Percentiles rank a stretch among this genome's conserved stretches.
Evolutionary conservation across 805 yeast species (phyloP).

Genomic region (Lipomyces sp.): DNA sequence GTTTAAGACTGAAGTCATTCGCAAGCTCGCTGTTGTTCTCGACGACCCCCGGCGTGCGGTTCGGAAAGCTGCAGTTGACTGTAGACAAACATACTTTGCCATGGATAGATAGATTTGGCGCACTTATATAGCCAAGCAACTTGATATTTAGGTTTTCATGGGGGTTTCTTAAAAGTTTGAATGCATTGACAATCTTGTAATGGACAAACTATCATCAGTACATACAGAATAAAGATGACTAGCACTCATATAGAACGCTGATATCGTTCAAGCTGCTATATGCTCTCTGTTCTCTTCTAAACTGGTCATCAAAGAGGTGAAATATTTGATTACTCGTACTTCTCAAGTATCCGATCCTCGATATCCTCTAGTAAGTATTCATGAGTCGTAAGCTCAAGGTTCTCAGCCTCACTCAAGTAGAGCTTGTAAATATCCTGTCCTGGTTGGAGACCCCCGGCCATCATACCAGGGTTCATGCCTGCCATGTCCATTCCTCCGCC

Average conservation of each 20-base stretch:
- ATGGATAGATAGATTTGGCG: slow-evolving; percentile 23
- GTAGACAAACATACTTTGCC: slow-evolving; percentile 75
- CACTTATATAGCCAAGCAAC: not conserved
- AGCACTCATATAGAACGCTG: not conserved
- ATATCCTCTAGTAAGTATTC: slow-evolving; percentile 62
- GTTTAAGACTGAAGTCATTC: slow-evolving; percentile 56
- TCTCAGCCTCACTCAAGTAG: slow-evolving; percentile 74
- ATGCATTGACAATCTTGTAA: slow-evolving; percentile 8
- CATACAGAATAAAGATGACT: not conserved
- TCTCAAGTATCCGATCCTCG: slow-evolving; percentile 55
- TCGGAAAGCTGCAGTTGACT: slow-evolving; percentile 75
- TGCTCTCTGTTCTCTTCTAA: not conserved
- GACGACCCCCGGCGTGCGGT: slow-evolving; percentile 78
- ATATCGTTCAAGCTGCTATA: not conserved
- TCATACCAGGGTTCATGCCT: slow-evolving; percentile 51
- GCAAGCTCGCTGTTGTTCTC: slow-evolving; percentile 56
- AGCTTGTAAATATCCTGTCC: slow-evolving; percentile 58
- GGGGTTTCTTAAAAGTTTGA: not conserved
- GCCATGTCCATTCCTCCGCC: slow-evolving; percentile 51
- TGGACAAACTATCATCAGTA: not conserved
- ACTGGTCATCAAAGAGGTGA: not conserved
- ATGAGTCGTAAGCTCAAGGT: slow-evolving; percentile 65
- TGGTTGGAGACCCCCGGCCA: slow-evolving; percentile 53
- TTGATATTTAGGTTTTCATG: not conserved
- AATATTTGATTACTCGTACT: slow-evolving; percentile 20